These are phyloP conservation scores for Chloranthus sessilifolius DNA, from an alignment of 164 flowering plant genomes.

Conservation along the genomic window DNA sequence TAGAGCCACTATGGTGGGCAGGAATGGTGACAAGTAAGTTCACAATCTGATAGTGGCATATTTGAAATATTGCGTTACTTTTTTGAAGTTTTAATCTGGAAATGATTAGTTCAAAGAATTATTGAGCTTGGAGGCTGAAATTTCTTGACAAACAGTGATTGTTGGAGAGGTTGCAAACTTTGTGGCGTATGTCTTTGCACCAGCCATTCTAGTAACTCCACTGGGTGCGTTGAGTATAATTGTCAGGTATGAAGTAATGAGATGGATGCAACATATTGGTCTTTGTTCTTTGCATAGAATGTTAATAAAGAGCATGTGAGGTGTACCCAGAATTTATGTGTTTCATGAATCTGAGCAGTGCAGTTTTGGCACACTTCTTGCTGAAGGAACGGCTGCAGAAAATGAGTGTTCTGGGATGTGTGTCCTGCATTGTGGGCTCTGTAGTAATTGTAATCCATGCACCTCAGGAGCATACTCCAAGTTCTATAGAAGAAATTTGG, in stretches of 20 bases:
- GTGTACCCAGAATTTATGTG: slow-evolving; percentile 12
- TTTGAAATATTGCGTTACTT: neutral
- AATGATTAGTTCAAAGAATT: slow-evolving; percentile 1
- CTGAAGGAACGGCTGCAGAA: slow-evolving; percentile 72
- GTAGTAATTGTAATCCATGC: slow-evolving; percentile 92
- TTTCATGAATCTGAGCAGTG: slow-evolving; percentile 41
- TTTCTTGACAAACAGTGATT: slow-evolving; percentile 54
- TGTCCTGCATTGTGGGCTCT: slow-evolving; percentile 90
- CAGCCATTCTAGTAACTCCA: slow-evolving; percentile 90
- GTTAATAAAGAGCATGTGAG: neutral
- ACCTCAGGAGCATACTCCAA: slow-evolving; percentile 75
- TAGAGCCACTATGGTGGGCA: slow-evolving; percentile 96
- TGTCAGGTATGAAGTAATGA: slow-evolving; percentile 53
- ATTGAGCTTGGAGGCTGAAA: slow-evolving; percentile 6
- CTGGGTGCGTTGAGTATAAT: slow-evolving; percentile 93
- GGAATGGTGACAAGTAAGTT: slow-evolving; percentile 84
- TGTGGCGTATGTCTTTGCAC: slow-evolving; percentile 89
- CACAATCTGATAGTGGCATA: neutral
- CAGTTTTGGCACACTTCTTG: slow-evolving; percentile 83
- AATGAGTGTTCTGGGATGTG: slow-evolving; percentile 77
- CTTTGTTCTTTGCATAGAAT: slow-evolving; percentile 1
- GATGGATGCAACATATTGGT: no score
- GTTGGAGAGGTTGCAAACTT: slow-evolving; percentile 89
- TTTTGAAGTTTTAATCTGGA: slow-evolving; percentile 1
- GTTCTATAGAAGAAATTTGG: slow-evolving; percentile 84